Evolutionary conservation across 2,329 filamentous ascomycete genomes (phyloP), one percentile per base, ranked within the genome.

Genomic region (Botrytis aclada): DNA sequence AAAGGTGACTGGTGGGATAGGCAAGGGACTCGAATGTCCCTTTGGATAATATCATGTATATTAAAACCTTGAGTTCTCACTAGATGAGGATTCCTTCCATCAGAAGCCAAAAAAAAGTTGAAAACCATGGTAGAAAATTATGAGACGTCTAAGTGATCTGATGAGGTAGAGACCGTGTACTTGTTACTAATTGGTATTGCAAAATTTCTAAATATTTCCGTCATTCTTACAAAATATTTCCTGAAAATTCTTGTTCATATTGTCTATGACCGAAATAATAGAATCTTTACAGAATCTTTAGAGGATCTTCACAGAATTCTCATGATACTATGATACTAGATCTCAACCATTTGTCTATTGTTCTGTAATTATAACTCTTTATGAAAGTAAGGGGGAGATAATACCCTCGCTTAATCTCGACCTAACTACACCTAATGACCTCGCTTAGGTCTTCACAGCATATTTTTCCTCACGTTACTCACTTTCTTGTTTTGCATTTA

Each of bases 71-170:
- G 3, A 41, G 39, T 41, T 41, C 39, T 41, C 12, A 41, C 39
- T 41, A 41, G 39, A 41, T 41, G 39, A 41, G 10, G 16, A 3
- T 16, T 41, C 10, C 39, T 41, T 41, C 39, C 14, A 41, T 41
- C 39, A 14, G 39, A 41, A 41, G 39, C 39, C 14, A 41, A 41
- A 41, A 41, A 41, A 41, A 41, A 41, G 39, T 41, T 41, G 14
- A 41, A 41, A 41, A 41, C 12, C 39, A 12, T 3, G 14, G 4
- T 41, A 10, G 39, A 3, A 14, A 41, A 41, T 10, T 14, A 41
- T 43, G 12, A 6, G 41, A 51, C 12, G 14, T 51, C 47, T 14
- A 0, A 14, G 10, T n/a, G 1, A 51, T n/a, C 0, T 5, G 10
- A 51, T n/a, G 10, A 51, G 10, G 2, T n/a, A 6, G 0, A 14